Base-by-base conservation (phyloP, 164 flowering plant genomes). In the Dillenia suffruticosa region DNA sequence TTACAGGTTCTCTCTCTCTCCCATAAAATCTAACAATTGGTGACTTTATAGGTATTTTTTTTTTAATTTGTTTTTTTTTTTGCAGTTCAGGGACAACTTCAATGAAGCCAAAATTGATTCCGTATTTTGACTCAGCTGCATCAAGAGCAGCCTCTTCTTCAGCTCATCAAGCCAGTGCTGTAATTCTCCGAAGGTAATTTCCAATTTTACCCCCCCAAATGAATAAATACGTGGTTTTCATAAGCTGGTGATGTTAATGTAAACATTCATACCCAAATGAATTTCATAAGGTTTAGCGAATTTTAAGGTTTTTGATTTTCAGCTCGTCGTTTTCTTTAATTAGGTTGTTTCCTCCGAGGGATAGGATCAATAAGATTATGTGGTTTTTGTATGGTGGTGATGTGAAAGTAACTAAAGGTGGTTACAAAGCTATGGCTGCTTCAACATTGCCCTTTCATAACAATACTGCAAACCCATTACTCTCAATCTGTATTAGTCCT, bases 381-480 rank as follows among this genome's bases (percentile, higher is more conserved):
- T 65, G 70, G 72, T 81, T 81, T 63, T 9, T 77, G 0, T 81
- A 74, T 24, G 72, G 73, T 12, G 81, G 78, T 9, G 67, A 70
- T 47, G 68, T 76, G 19, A 71, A 76, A 44, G 19, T 46, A 46
- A 81, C 85, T 0, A 71, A 71, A 69, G 76, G 74, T 14, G 83
- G 83, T 14, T 64, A 49, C 32, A 77, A 75, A 64, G 83, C 49
- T 19, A 79, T 77, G 79, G 73, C 85, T 32, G 85, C 85, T 17
- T 68, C 83, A 14, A 43, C 85, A 40, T 77, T 51, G 51, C 76
- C 78, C 32, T 61, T 79, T n/a, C 74, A 72, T 22, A 52, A 22
- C 11, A 66, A 16, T 40, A 66, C 44, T 9, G 51, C 60, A 1
- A 68, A 44, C 13, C 56, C 59, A 54, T 44, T 77, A 49, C 44